A percentile compares a stretch with the other conserved stretches of the same genome.
Evolutionary conservation across 225 moss, liverwort and hornwort species (phyloP).

Genomic region (Marchantia polymorpha): DNA sequence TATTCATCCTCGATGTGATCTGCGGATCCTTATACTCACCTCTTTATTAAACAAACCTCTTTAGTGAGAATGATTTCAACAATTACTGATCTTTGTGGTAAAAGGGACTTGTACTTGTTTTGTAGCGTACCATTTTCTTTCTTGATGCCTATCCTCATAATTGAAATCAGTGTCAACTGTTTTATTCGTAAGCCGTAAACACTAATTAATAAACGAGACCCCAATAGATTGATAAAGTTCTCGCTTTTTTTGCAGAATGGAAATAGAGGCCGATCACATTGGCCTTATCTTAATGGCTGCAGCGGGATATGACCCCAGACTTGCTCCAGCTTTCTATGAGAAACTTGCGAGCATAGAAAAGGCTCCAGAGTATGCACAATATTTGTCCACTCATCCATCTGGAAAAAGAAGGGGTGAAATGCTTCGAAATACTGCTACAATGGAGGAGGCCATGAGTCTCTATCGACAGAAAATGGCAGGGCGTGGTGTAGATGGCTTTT

Average conservation of each 20-base stretch:
- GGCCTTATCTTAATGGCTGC: constrained; percentile 96
- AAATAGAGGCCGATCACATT: constrained; percentile 94
- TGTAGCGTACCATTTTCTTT: no score
- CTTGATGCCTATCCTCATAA: no score
- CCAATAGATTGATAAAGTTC: background rate
- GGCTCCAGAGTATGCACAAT: constrained; percentile 66
- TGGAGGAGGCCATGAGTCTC: constrained; percentile 70
- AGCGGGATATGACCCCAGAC: constrained; percentile 73
- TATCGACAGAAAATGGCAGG: constrained; percentile 64
- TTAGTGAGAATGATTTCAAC: no score
- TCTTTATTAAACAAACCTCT: no score
- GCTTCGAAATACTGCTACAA: constrained; percentile 65
- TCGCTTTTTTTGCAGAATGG: constrained; percentile 67
- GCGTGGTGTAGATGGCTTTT: constrained; percentile 58
- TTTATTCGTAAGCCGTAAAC: background rate
- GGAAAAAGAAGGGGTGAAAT: constrained; percentile 74
- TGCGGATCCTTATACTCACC: no score
- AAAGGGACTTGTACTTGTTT: no score
- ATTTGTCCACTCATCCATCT: constrained; percentile 82
- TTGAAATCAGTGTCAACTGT: no score
- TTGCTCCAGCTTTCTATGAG: constrained; percentile 78
- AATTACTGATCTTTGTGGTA: no score
- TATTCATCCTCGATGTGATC: no score
- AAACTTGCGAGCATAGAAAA: constrained; percentile 77
- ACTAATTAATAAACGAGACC: background rate